A percentile compares a stretch with the other conserved stretches of the same genome.
These are phyloP conservation scores for Oenanthe javanica DNA, from an alignment of 140 eudicot species.

Conservation along the genomic window DNA sequence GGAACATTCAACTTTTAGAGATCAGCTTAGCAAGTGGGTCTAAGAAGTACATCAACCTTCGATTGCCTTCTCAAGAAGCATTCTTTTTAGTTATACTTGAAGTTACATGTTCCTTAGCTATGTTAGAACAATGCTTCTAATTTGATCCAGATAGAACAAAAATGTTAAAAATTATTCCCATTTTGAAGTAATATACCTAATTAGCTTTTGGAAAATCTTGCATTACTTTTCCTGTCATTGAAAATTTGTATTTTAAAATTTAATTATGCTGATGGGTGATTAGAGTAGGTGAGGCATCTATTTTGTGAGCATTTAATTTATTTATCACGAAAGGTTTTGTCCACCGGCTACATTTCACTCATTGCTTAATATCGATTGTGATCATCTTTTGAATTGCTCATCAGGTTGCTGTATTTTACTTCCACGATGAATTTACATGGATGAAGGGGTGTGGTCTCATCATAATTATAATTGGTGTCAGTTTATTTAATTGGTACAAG, in stretches of 20 bases:
- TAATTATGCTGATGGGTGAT: neutral
- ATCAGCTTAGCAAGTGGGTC: neutral
- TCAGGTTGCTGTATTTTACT: constrained; percentile 97
- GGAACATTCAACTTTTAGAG: neutral
- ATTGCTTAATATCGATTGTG: neutral
- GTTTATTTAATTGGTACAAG: constrained; percentile 96
- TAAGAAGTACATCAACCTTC: neutral
- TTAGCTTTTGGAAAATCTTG: neutral
- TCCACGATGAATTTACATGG: constrained; percentile 93
- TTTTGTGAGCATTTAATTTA: neutral
- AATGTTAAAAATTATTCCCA: neutral
- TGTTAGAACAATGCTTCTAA: neutral
- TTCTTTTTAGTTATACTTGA: neutral
- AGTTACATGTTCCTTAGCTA: neutral
- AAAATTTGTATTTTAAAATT: neutral
- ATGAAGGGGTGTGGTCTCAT: constrained; percentile 82
- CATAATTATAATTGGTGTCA: constrained; percentile 78
- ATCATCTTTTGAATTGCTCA: constrained; percentile 5
- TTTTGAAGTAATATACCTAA: neutral
- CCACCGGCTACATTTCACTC: neutral
- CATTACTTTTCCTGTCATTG: neutral
- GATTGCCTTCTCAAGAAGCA: neutral
- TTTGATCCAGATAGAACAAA: neutral
- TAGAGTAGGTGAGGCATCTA: neutral
- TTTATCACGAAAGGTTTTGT: neutral